Evolutionary conservation across 2,329 filamentous ascomycete species (phyloP).

Genomic region (Nigrospora osmanthi): DNA sequence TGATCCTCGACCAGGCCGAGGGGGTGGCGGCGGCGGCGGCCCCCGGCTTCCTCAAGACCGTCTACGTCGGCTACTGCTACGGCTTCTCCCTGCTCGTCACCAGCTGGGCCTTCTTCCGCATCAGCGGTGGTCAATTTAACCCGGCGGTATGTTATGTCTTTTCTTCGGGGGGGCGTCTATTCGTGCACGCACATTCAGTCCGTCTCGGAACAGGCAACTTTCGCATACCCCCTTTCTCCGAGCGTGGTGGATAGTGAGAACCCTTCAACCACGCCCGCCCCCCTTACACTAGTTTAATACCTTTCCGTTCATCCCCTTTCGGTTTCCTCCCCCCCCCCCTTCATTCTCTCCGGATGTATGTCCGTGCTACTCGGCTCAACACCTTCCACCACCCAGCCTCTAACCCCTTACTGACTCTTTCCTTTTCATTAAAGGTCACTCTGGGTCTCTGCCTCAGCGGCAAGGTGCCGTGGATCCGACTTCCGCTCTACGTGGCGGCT

Average conservation of each 20-base stretch:
- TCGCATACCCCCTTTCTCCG: neutral
- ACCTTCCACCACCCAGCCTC: too few species aligned
- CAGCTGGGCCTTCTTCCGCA: slow-evolving; percentile 41
- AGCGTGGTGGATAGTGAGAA: too few species aligned
- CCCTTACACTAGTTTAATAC: too few species aligned
- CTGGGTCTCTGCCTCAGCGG: slow-evolving; percentile 44
- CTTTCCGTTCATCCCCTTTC: neutral
- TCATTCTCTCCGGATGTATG: neutral
- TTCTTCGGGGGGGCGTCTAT: neutral
- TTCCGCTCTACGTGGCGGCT: slow-evolving; percentile 36
- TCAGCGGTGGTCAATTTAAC: slow-evolving; percentile 35
- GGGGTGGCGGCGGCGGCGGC: slow-evolving; percentile 3
- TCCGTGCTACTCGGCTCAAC: neutral
- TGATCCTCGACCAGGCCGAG: slow-evolving; percentile 14
- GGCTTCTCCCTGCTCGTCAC: slow-evolving; percentile 37
- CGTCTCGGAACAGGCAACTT: slow-evolving; percentile 1
- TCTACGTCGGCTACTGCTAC: slow-evolving; percentile 32
- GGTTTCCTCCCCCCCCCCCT: neutral
- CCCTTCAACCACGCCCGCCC: too few species aligned
- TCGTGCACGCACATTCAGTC: neutral
- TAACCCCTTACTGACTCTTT: neutral
- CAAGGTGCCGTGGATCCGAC: slow-evolving; percentile 36
- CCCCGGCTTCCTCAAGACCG: slow-evolving; percentile 16
- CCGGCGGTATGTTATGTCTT: slow-evolving; percentile 21
- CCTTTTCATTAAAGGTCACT: slow-evolving; percentile 25